Evolutionary conservation across 2,329 filamentous ascomycete genomes (phyloP).

Genomic region (Claviceps sp.): DNA sequence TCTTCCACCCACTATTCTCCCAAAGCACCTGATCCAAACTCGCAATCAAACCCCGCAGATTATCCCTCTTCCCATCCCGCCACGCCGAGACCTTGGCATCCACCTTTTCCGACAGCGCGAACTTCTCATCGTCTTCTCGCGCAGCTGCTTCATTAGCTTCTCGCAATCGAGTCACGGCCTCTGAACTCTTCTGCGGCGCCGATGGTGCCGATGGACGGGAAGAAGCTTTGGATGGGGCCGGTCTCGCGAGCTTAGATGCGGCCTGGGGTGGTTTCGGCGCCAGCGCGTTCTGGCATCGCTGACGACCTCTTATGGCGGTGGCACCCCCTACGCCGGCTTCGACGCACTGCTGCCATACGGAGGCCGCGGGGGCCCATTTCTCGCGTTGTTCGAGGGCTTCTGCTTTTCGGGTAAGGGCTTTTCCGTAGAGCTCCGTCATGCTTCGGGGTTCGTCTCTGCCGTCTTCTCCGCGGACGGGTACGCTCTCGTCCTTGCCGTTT

Average conservation of each 20-base stretch:
- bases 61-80: constrained; percentile 87
- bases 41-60: constrained; percentile 73
- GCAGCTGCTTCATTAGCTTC: constrained; percentile 78
- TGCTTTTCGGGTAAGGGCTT: constrained; percentile 86
- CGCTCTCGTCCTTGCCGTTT: constrained; percentile 67
- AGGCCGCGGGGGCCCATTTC: constrained; percentile 73
- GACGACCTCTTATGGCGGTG: constrained; percentile 70
- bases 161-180: constrained; percentile 70
- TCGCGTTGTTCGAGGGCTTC: constrained; percentile 94
- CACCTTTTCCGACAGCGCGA: constrained; percentile 74
- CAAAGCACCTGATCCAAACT: constrained; percentile 84
- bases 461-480: constrained; percentile 50
- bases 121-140: constrained; percentile 80
- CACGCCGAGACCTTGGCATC: constrained; percentile 67
- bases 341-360: constrained; percentile 70
- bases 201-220: constrained; percentile 25
- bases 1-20: constrained; percentile 91
- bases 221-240: constrained; percentile 25
- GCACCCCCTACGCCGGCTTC: constrained; percentile 76
- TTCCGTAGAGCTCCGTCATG: constrained; percentile 88
- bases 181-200: constrained; percentile 41
- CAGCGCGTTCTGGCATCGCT: constrained; percentile 80
- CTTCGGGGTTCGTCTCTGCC: constrained; percentile 55
- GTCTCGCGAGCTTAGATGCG: constrained; percentile 18
- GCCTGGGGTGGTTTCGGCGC: constrained; percentile 46